Percentiles rank a stretch among this genome's conserved stretches.
Conservation (phyloP, 139 green algal genomes). For the Chlamydomonas schloesseri region DNA sequence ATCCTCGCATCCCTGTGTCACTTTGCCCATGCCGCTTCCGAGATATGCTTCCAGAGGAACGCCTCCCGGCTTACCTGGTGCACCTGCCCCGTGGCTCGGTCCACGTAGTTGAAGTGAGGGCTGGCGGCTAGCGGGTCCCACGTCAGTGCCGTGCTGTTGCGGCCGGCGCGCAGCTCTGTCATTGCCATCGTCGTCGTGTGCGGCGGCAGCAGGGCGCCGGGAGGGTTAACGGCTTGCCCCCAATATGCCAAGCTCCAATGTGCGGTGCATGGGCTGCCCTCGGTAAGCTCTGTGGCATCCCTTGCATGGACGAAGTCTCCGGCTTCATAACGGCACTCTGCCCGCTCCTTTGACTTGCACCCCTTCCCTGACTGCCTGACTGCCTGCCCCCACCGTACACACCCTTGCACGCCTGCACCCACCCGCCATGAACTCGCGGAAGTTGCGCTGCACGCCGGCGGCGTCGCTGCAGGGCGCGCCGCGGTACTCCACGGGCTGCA, state of each 20-base stretch:
- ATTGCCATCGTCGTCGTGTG: background rate
- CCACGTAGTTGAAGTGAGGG: constrained; percentile 55
- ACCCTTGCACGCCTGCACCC: background rate
- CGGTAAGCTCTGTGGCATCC: background rate
- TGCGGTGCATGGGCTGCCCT: background rate
- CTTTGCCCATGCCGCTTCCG: too few relatives aligned
- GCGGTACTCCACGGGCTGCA: constrained; percentile 49
- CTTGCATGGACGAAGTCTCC: background rate
- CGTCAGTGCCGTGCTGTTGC: constrained; percentile 38
- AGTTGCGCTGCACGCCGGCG: constrained; percentile 56
- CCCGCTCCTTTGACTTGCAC: too few relatives aligned
- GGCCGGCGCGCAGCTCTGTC: constrained; percentile 17
- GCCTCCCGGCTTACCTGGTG: too few relatives aligned
- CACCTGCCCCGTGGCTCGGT: background rate
- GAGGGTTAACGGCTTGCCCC: background rate
- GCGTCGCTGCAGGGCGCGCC: constrained; percentile 65
- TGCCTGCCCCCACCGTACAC: too few relatives aligned
- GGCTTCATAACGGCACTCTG: background rate
- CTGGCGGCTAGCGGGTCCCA: constrained; percentile 45
- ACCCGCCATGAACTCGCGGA: constrained; percentile 54
- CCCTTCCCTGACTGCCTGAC: too few relatives aligned
- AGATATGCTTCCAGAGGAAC: too few relatives aligned
- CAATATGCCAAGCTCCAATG: too few relatives aligned
- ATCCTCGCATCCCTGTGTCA: too few relatives aligned
- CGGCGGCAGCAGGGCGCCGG: background rate